Conservation (phyloP, 2,329 filamentous ascomycete genomes). For the Colletotrichum sp. region DNA sequence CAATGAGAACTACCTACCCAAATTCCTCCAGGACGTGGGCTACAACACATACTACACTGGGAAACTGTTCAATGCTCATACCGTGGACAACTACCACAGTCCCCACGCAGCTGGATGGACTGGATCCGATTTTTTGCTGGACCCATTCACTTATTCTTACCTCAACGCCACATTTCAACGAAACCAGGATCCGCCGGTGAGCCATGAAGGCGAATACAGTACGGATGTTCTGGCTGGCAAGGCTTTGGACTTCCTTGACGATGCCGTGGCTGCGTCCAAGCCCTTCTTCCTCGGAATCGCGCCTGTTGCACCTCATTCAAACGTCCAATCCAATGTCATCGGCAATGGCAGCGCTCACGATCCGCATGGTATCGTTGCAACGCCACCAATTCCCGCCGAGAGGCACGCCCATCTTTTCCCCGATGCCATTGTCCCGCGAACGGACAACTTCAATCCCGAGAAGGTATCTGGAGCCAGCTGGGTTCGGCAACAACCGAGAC, state of each 20-base stretch:
- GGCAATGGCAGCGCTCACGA: neutral
- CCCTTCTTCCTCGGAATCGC: constrained; percentile 73
- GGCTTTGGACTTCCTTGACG: constrained; percentile 63
- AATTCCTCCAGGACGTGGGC: constrained; percentile 54
- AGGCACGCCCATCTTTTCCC: constrained; percentile 66
- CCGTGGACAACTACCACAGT: constrained; percentile 50
- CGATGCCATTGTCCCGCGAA: constrained; percentile 63
- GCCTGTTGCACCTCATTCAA: constrained; percentile 70
- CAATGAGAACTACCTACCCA: constrained; percentile 52
- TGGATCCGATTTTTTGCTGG: constrained; percentile 59
- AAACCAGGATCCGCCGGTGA: constrained; percentile 51
- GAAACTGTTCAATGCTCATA: constrained; percentile 58
- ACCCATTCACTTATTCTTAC: constrained; percentile 72
- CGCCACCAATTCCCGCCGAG: constrained; percentile 43
- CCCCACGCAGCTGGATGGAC: constrained; percentile 61
- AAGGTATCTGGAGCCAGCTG: constrained; percentile 44
- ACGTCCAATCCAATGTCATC: constrained; percentile 36
- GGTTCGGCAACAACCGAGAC: constrained; percentile 40
- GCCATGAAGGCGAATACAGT: constrained; percentile 38
- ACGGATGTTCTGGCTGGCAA: constrained; percentile 66
- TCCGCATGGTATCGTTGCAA: constrained; percentile 24
- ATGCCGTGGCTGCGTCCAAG: constrained; percentile 54
- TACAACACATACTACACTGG: constrained; percentile 59
- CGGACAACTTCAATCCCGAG: constrained; percentile 66
- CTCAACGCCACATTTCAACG: constrained; percentile 68